These are phyloP conservation scores for Coriolopsis trogii DNA, from an alignment of 1,284 basidiomycete species.

Conservation along the genomic window DNA sequence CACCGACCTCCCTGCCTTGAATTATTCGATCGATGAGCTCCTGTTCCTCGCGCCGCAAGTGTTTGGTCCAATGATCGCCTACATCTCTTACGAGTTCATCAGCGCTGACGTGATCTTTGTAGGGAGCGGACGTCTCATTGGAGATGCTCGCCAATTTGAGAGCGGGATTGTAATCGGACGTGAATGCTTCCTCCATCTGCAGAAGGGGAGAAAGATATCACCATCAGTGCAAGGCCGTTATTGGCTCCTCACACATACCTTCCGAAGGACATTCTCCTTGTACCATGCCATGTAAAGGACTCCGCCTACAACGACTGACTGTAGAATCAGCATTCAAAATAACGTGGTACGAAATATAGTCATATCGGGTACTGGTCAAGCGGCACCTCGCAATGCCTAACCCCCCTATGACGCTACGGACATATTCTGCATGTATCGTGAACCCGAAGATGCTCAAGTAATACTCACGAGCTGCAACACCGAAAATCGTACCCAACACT, in stretches of 20 bases:
- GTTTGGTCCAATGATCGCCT: conserved; percentile 53
- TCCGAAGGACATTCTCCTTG: conserved; percentile 77
- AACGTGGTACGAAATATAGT: too few species aligned
- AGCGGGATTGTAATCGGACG: conserved; percentile 76
- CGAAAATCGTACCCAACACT: conserved; percentile 18
- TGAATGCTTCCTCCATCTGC: conserved; percentile 68
- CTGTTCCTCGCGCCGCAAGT: conserved; percentile 74
- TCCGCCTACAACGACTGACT: conserved; percentile 75
- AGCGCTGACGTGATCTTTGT: conserved; percentile 18
- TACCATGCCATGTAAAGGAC: conserved; percentile 77
- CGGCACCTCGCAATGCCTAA: too few species aligned
- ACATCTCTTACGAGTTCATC: conserved; percentile 43
- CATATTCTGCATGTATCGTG: too few species aligned
- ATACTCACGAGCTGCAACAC: conserved; percentile 18
- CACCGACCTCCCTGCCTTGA: conserved; percentile 67
- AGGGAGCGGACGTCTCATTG: conserved; percentile 31
- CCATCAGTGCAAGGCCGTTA: too few species aligned
- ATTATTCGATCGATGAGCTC: conserved; percentile 78
- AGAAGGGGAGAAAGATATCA: background rate
- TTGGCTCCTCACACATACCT: too few species aligned
- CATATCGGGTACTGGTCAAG: too few species aligned
- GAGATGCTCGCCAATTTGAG: conserved; percentile 67
- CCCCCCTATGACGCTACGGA: too few species aligned
- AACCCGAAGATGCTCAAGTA: too few species aligned
- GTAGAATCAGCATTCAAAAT: background rate